These are phyloP conservation scores for Tulasnella sp. DNA, from an alignment of 768 basidiomycete species.

Conservation along the genomic window DNA sequence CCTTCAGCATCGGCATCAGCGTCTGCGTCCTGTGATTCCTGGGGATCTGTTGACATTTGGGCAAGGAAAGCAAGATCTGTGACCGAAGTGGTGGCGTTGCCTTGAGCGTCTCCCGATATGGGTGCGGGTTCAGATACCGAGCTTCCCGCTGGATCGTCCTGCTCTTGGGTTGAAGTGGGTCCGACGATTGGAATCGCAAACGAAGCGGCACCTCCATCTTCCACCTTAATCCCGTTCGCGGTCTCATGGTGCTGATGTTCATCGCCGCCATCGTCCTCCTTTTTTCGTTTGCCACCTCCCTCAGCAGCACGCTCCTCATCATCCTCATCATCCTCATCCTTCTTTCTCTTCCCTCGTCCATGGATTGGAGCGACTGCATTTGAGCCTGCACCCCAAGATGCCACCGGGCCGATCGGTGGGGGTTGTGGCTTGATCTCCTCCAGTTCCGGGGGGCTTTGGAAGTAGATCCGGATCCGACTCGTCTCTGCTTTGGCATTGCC, in stretches of 20 bases:
- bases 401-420: not conserved
- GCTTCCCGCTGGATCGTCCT: too few relatives aligned
- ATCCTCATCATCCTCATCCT: conserved; percentile 73
- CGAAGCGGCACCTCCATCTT: not conserved
- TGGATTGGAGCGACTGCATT: not conserved
- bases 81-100: not conserved
- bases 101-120: not conserved
- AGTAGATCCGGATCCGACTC: conserved; percentile 82
- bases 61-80: not conserved
- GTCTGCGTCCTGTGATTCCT: not conserved
- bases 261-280: conserved; percentile 30
- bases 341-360: conserved; percentile 38
- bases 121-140: not conserved
- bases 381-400: not conserved
- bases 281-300: conserved; percentile 44
- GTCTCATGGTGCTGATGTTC: not conserved
- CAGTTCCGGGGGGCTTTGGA: conserved; percentile 63
- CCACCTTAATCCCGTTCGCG: not conserved
- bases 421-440: conserved; percentile 11
- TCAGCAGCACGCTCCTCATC: conserved; percentile 46
- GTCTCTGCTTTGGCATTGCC: conserved; percentile 12
- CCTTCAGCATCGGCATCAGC: conserved; percentile 9
- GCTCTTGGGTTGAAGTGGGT: not conserved
- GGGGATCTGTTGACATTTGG: not conserved
- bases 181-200: not conserved